These are phyloP conservation scores for Thelonectria discophora DNA, from an alignment of 2,329 filamentous ascomycete species.

Conservation along the genomic window DNA sequence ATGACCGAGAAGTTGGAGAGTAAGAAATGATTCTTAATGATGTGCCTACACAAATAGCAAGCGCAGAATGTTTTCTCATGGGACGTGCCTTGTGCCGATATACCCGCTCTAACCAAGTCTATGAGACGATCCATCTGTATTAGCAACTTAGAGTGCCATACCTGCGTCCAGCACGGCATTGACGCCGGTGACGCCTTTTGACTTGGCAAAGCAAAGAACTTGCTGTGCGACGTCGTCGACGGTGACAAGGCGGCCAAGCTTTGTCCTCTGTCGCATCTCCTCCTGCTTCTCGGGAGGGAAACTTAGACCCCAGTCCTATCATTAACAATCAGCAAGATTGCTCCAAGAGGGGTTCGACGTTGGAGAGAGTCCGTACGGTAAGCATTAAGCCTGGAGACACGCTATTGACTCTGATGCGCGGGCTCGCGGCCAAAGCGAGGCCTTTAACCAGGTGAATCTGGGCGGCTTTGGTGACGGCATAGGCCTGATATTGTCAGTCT, in stretches of 20 bases:
- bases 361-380: slow-evolving; percentile 47
- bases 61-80: neutral
- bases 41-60: neutral
- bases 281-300: slow-evolving; percentile 68
- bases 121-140: neutral
- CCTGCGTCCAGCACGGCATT: slow-evolving; percentile 59
- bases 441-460: slow-evolving; percentile 67
- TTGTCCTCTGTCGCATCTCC: slow-evolving; percentile 61
- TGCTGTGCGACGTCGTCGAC: slow-evolving; percentile 63
- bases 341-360: too few species aligned
- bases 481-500: slow-evolving; percentile 59
- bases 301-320: slow-evolving; percentile 68
- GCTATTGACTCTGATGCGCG: slow-evolving; percentile 66
- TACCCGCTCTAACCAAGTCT: slow-evolving; percentile 9
- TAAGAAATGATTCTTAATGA: slow-evolving; percentile 40
- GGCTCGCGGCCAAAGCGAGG: slow-evolving; percentile 61
- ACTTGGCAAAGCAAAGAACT: slow-evolving; percentile 59
- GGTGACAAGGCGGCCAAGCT: slow-evolving; percentile 66
- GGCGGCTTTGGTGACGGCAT: slow-evolving; percentile 80
- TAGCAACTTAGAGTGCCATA: slow-evolving; percentile 10
- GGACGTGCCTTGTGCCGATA: slow-evolving; percentile 12
- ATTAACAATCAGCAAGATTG: slow-evolving; percentile 15
- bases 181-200: slow-evolving; percentile 59
- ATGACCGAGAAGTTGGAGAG: slow-evolving; percentile 65
- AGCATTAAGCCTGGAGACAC: slow-evolving; percentile 64